These are phyloP conservation scores for Aureobasidium pullulans DNA, from an alignment of 2,329 filamentous ascomycete species.

Conservation along the genomic window DNA sequence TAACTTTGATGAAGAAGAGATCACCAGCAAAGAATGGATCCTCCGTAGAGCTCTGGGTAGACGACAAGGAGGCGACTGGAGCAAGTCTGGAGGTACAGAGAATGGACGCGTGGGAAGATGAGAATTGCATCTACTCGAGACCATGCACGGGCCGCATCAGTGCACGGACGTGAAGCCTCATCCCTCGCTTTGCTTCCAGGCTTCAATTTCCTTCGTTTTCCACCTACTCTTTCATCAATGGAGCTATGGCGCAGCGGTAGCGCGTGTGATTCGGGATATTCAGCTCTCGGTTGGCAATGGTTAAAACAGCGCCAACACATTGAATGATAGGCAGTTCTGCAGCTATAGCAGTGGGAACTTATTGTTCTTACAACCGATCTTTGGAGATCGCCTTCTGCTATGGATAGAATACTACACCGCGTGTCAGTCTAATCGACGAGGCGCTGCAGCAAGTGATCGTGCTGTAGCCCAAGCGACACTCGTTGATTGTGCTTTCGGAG, in stretches of 20 bases:
- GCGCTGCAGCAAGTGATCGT: too few relatives aligned
- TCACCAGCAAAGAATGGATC: constrained; percentile 36
- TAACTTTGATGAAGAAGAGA: constrained; percentile 21
- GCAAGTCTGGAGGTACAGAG: constrained; percentile 29
- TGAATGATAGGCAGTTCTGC: background rate
- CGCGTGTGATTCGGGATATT: background rate
- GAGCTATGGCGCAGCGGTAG: constrained; percentile 10
- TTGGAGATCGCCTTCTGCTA: too few relatives aligned
- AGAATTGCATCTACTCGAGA: background rate
- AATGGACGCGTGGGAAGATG: background rate
- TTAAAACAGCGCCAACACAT: background rate
- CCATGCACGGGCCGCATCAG: background rate
- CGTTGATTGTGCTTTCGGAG: too few relatives aligned
- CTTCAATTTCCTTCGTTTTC: background rate
- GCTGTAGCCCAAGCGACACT: too few relatives aligned
- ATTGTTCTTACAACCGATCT: too few relatives aligned
- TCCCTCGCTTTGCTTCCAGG: background rate
- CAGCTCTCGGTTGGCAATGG: background rate
- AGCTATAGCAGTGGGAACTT: background rate
- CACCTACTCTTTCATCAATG: background rate
- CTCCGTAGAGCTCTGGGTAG: constrained; percentile 33
- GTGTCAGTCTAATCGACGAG: too few relatives aligned
- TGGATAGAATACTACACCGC: too few relatives aligned
- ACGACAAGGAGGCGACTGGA: constrained; percentile 27
- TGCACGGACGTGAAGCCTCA: background rate